These are phyloP conservation scores for Athelia sp. DNA, from an alignment of 1,284 basidiomycete genomes.

Conservation along the genomic window DNA sequence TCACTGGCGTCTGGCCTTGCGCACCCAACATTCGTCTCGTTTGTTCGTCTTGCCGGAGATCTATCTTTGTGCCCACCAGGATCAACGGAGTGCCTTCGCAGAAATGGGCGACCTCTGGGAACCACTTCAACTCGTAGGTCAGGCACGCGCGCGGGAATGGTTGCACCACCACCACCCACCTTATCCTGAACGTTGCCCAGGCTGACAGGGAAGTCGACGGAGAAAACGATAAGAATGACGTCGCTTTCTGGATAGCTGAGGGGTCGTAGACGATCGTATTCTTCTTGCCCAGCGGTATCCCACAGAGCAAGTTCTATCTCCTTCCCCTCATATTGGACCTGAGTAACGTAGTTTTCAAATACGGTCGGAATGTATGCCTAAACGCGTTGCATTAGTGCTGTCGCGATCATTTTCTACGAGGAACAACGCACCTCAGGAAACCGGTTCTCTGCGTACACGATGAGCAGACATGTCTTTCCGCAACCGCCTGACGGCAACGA, in stretches of 20 bases:
- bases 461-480: constrained; percentile 88
- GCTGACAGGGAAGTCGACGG: constrained; percentile 94
- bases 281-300: constrained; percentile 98
- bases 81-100: constrained; percentile 92
- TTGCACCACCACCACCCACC: constrained; percentile 34
- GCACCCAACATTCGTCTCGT: constrained; percentile 90
- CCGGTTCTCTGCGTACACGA: constrained; percentile 95
- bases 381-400: background rate
- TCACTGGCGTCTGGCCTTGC: constrained; percentile 85
- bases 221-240: constrained; percentile 96
- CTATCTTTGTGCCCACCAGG: constrained; percentile 92
- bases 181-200: constrained; percentile 94
- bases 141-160: constrained; percentile 1
- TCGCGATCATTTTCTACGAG: constrained; percentile 2
- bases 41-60: constrained; percentile 84
- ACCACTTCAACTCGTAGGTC: constrained; percentile 63
- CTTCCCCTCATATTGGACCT: constrained; percentile 86
- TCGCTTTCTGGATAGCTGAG: constrained; percentile 96
- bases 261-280: constrained; percentile 93
- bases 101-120: constrained; percentile 96
- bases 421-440: constrained; percentile 83
- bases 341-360: constrained; percentile 96
- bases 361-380: constrained; percentile 97
- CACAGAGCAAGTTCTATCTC: constrained; percentile 92
- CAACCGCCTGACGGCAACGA: constrained; percentile 51